Base-by-base conservation (phyloP, 257 asterid genomes). In the Nicotiana tabacum region DNA sequence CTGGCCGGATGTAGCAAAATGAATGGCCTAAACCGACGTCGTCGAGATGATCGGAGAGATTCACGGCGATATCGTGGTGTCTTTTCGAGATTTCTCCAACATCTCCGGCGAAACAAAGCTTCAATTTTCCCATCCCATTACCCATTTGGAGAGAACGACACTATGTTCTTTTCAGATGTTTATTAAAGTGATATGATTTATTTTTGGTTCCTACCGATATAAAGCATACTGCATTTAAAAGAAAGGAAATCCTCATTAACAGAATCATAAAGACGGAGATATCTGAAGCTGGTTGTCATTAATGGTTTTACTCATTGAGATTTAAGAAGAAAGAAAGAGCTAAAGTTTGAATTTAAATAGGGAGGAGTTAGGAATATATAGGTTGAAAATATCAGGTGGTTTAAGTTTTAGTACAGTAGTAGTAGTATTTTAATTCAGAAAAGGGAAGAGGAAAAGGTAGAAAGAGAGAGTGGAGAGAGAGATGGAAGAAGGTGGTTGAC, bases 1-100 rank as follows among this genome's bases (percentile, higher is more conserved):
- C 95, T 1, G 96, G 96, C 0, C 90, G 87, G 76, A 88, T 88
- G 89, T 95, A 92, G 90, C 94, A 93, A 90, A 91, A 93, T 32
- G 98, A 93, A 88, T 93, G 98, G 57, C 98, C 98, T 30, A 93
- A 24, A 0, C 98, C 1, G 2, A 24, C 97, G 68, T 93, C 95
- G 66, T 91, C 94, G 2, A 87, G 88, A 2, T 92, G 91, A 82
- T 91, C 91, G 0, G 97, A 86, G 0, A 86, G n/a, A 27, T 77
- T 82, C 2, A 88, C 72, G 0, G 87, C 90, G 81, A 85, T 83
- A 82, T 90, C 97, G 84, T 87, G 89, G 7, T 89, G 87, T 24
- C 96, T 87, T 83, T 93, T 91, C 39, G 98, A 95, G 39, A 95
- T 89, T 61, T 93, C 93, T 4, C 97, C 97, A 16, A 92, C 87